Evolutionary conservation across 345 rosid species (phyloP).

Genomic region (Viola odorata): DNA sequence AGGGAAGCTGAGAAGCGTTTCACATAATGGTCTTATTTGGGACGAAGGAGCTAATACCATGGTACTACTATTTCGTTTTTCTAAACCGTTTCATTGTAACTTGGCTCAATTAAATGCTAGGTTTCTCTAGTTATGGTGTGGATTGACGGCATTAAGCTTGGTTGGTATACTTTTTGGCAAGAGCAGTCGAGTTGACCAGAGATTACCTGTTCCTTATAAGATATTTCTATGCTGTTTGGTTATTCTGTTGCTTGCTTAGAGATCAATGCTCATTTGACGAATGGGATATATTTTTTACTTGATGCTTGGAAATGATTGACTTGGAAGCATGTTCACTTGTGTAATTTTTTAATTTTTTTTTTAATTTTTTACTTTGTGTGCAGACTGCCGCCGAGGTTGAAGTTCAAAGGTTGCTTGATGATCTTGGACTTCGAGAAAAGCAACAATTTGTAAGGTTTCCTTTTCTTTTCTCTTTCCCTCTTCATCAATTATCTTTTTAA

Average conservation of each 20-base stretch:
- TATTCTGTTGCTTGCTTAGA: too few relatives aligned
- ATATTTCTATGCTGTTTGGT: too few relatives aligned
- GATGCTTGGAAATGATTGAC: too few relatives aligned
- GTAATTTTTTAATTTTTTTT: neutral
- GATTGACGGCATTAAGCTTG: too few relatives aligned
- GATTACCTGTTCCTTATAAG: too few relatives aligned
- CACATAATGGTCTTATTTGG: conserved; percentile 59
- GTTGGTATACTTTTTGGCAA: too few relatives aligned
- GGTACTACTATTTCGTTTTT: conserved; percentile 25
- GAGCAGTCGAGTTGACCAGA: too few relatives aligned
- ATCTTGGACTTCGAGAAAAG: conserved; percentile 73
- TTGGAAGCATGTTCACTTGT: too few relatives aligned
- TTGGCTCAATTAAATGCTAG: neutral
- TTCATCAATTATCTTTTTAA: neutral
- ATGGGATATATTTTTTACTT: neutral
- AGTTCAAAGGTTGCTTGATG: conserved; percentile 62
- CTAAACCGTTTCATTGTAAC: neutral
- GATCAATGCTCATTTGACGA: too few relatives aligned
- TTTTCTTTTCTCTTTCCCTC: neutral
- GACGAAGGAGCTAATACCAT: conserved; percentile 97
- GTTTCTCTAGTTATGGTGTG: too few relatives aligned
- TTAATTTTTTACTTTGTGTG: conserved; percentile 16
- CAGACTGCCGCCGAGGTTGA: conserved; percentile 83
- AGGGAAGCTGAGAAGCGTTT: conserved; percentile 76
- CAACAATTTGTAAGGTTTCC: conserved; percentile 65